Conservation (phyloP, 2,329 filamentous ascomycete species). For the Juglanconis oblonga region DNA sequence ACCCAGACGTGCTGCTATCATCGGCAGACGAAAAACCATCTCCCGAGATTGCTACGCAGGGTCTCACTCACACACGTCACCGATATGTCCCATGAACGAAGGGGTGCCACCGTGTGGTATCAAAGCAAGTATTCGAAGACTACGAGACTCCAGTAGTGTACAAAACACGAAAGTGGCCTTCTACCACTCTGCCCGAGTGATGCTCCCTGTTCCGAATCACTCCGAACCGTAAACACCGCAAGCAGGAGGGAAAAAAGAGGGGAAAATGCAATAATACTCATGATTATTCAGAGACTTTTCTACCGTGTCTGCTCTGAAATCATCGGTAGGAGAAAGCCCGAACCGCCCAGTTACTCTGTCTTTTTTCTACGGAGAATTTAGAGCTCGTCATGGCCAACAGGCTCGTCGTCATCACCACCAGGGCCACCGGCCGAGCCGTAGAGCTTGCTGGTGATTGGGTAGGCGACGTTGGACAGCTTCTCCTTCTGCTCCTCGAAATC, state of each 20-base stretch:
- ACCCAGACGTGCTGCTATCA: too few species aligned
- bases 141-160: conserved; percentile 15
- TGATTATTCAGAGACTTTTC: conserved; percentile 17
- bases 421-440: conserved; percentile 66
- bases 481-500: conserved; percentile 99
- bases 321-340: neutral
- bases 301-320: conserved; percentile 1
- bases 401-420: conserved; percentile 69
- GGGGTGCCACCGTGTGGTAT: neutral
- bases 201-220: conserved; percentile 12
- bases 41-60: too few species aligned
- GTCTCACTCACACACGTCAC: too few species aligned
- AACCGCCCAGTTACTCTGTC: neutral
- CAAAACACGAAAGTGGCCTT: conserved; percentile 12
- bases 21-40: too few species aligned
- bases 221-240: conserved; percentile 13
- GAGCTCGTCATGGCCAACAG: conserved; percentile 71
- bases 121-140: conserved; percentile 4
- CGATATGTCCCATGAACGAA: too few species aligned
- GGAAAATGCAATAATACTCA: conserved; percentile 9
- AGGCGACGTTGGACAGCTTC: conserved; percentile 94
- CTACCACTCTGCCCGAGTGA: conserved; percentile 4
- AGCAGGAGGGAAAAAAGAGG: neutral
- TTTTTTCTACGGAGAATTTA: conserved; percentile 43
- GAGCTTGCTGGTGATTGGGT: conserved; percentile 98